A percentile compares a stretch with the other conserved stretches of the same genome.
Conservation (phyloP, 768 basidiomycete genomes). For the Hydnomerulius pinastri region DNA sequence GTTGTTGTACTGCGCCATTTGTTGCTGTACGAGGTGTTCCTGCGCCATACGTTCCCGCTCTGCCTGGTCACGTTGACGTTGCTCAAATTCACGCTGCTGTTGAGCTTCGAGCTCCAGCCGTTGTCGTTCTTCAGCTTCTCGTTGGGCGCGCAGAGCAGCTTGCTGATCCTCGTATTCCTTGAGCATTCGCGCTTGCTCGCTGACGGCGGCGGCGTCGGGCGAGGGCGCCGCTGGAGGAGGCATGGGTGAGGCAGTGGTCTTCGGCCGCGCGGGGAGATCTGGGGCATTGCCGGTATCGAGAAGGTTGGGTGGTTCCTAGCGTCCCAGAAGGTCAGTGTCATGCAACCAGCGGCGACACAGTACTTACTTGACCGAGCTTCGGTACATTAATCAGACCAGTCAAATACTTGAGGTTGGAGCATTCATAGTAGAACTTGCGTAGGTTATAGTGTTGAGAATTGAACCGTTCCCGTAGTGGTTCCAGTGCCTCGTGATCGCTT, state of each 20-base stretch:
- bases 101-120: conserved; percentile 75
- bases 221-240: conserved; percentile 74
- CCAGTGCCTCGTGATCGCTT: conserved; percentile 84
- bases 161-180: conserved; percentile 98
- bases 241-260: conserved; percentile 51
- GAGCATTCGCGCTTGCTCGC: conserved; percentile 91
- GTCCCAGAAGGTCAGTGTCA: conserved; percentile 2
- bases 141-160: conserved; percentile 75
- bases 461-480: conserved; percentile 86
- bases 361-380: conserved; percentile 81
- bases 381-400: conserved; percentile 98
- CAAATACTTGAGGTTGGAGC: conserved; percentile 96
- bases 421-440: conserved; percentile 98
- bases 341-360: not conserved
- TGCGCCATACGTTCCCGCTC: conserved; percentile 88
- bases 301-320: conserved; percentile 94
- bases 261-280: conserved; percentile 83
- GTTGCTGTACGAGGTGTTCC: conserved; percentile 82
- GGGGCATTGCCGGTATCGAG: conserved; percentile 80
- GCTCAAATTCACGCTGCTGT: conserved; percentile 88
- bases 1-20: conserved; percentile 78
- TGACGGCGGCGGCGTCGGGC: conserved; percentile 70
- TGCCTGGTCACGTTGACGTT: conserved; percentile 82
- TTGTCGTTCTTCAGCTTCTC: conserved; percentile 82
- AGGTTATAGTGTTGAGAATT: conserved; percentile 90